Evolutionary conservation across 192 early-diverging fungal genomes (phyloP), one percentile per base, ranked within the genome.

Genomic region (Coemansia sp.): DNA sequence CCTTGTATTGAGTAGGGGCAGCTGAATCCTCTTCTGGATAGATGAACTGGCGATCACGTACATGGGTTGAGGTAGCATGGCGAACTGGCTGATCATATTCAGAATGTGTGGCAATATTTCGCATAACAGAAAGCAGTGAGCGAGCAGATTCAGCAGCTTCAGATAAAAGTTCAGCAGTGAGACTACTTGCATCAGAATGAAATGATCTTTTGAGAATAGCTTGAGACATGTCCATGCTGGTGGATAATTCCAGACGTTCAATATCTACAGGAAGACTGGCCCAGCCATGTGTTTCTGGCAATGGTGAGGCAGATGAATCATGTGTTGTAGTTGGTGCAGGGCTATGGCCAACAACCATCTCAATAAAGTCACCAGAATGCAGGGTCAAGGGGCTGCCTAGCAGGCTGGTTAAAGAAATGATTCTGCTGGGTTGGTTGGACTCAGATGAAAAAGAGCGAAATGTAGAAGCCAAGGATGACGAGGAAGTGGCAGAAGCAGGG

Each of bases 61-160:
- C 43, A 9, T 23, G 55, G 5, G 47, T 57, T 35, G 39, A 47
- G 5, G 54, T n/a, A 19, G 56, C 50, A 11, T 50, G 40, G 31
- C 23, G 40, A 47, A 43, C 47, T n/a, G 42, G 18, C 38, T 39
- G 38, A n/a, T 53, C 19, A n/a, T 49, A 47, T 5, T 69, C 66
- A 11, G 66, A 48, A 5, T 45, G 59, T 1, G 55, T 58, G 30
- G 59, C 66, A 41, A 62, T 53, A 26, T 62, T 55, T 19, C 59
- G 59, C 59, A 69, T 69, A 13, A 23, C 59, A 6, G 66, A 69
- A 3, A 69, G 55, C 12, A 69, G 28, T 7, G 66, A 69, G 2
- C 37, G 46, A 4, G 59, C 66, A 1, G 59, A 69, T 16, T 40
- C 55, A 6, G 50, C 13, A 11, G 63, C 63, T 18, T 54, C 60